Evolutionary conservation across 768 basidiomycete species (phyloP).

Genomic region (Naganishia kalamii): DNA sequence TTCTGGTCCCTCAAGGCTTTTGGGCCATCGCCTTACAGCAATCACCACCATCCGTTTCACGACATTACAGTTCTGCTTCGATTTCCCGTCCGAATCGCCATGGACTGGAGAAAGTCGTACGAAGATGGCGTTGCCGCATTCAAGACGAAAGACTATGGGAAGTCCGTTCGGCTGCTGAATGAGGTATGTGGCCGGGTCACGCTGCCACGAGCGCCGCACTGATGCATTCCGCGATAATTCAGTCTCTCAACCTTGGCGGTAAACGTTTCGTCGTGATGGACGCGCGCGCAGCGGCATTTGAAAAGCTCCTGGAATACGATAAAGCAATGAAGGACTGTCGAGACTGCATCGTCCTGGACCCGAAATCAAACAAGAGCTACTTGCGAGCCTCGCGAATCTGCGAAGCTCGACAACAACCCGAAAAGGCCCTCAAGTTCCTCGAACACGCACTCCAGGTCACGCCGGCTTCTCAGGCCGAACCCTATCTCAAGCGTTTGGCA

Average conservation of each 20-base stretch:
- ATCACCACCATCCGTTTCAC: not conserved
- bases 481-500: not conserved
- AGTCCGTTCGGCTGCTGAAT: not conserved
- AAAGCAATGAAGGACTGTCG: constrained; percentile 13
- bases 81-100: not conserved
- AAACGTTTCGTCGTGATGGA: constrained; percentile 1
- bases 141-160: not conserved
- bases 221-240: not conserved
- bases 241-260: constrained; percentile 8
- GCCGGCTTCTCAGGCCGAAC: not conserved
- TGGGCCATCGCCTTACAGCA: not conserved
- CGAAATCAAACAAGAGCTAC: constrained; percentile 9
- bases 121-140: not conserved
- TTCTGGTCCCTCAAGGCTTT: too few relatives aligned
- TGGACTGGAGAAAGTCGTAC: constrained; percentile 15
- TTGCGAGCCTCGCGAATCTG: constrained; percentile 1
- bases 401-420: not conserved
- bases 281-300: not conserved
- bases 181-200: not conserved
- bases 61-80: too few relatives aligned
- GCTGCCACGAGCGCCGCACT: not conserved
- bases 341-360: constrained; percentile 9
- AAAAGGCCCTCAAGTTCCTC: constrained; percentile 1
- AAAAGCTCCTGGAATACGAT: constrained; percentile 6
- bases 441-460: constrained; percentile 3